Conservation (phyloP, 1,284 basidiomycete genomes). For the Apiotrichum domesticum region DNA sequence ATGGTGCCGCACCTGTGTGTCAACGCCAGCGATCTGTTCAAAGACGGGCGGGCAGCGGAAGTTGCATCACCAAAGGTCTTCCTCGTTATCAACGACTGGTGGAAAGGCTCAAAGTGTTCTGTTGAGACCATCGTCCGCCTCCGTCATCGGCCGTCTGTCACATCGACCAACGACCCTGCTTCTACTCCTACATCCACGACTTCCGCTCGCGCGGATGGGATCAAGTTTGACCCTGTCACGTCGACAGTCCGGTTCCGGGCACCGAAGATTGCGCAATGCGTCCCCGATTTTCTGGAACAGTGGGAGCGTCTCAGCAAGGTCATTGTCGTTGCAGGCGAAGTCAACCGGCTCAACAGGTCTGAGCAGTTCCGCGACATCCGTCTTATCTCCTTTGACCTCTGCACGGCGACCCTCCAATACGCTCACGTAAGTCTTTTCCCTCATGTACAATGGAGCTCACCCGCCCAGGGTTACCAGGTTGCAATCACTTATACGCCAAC, state of each 20-base stretch:
- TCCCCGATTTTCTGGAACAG: conserved; percentile 79
- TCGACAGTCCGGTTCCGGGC: conserved; percentile 80
- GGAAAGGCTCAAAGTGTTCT: conserved; percentile 65
- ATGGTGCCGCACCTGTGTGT: conserved; percentile 73
- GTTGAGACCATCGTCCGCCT: conserved; percentile 54
- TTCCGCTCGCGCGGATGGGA: conserved; percentile 43
- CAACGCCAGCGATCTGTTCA: conserved; percentile 69
- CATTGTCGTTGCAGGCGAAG: conserved; percentile 83
- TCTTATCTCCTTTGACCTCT: conserved; percentile 76
- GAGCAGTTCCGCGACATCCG: conserved; percentile 65
- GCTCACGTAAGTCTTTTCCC: too few relatives aligned
- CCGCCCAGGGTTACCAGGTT: conserved; percentile 32
- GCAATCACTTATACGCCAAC: conserved; percentile 41
- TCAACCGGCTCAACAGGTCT: conserved; percentile 70
- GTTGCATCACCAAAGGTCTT: conserved; percentile 85
- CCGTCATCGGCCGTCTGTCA: conserved; percentile 73
- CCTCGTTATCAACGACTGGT: conserved; percentile 82
- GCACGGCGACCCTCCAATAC: conserved; percentile 81
- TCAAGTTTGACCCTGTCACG: conserved; percentile 77
- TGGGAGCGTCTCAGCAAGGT: conserved; percentile 88
- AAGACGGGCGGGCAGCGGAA: conserved; percentile 72
- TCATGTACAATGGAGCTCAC: too few relatives aligned
- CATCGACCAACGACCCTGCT: conserved; percentile 45
- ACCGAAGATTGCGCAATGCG: conserved; percentile 75
- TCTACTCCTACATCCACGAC: conserved; percentile 48